Base-by-base conservation (phyloP, 169 alveolate species). In the Eimeria mitis region DNA sequence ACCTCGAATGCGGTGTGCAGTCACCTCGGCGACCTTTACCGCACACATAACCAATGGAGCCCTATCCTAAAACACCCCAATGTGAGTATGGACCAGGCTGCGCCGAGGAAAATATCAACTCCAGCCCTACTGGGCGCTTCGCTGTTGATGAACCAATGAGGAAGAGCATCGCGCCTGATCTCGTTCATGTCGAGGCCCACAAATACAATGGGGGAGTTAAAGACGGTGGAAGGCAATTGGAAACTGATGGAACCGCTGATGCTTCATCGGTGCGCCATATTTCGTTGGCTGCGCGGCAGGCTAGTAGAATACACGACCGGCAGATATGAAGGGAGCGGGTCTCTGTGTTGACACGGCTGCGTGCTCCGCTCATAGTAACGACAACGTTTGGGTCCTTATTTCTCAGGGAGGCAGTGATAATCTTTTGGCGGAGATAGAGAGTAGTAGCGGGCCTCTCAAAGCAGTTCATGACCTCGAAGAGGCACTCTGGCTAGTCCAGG, bases 401-500 rank as follows among this genome's bases (percentile, higher is more conserved):
- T 25, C 25, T 87, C 61, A 87, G 94, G 94, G 83, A 87, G 56
- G 40, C 56, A 25, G 40, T 40, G 91, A 34, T 28, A 34, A 40
- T 83, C 34, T 37, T 56, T 56, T 83, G 75, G 78, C 75, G 37
- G 75, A 83, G 28, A 1, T 34, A 5, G 91, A 83, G 23, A 4
- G 54, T 28, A 59, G 40, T n/a, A 37, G 40, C 40, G 76, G 75
- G 56, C 31, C 71, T 44, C 44, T 63, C 28, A 83, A 83, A 54
- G 91, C 91, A 56, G 37, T 83, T 42, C 71, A 42, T 31, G 83
- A 65, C n/a, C 65, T 87, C 68, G 83, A 87, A 44, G 94, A 87
- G 83, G 94, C 94, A 31, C 25, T 87, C 47, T 87, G 94, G 94
- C 94, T 87, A 52, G 94, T 73, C 49, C 94, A 87, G 81, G 94